Evolutionary conservation across 352 stramenopile genomes (phyloP), one percentile per base, ranked within the genome.

Genomic region (Phytophthora hibernalis): DNA sequence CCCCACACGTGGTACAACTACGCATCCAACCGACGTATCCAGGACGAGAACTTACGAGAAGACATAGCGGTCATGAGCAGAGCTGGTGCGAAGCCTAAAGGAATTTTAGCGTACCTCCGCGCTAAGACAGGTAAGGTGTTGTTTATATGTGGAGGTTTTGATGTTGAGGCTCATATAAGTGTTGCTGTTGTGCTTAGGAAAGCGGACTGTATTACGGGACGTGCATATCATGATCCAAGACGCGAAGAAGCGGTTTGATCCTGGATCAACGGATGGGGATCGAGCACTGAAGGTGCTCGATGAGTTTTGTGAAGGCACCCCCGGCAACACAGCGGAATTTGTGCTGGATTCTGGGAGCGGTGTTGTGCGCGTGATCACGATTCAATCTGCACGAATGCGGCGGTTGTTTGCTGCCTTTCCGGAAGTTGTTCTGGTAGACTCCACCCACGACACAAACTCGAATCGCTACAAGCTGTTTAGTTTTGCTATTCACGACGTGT

Each of bases 81-180:
- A 26, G 43, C 42, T 45, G 54, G 42, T 28, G 54, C 54, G 7
- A 48, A 54, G 4, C 26, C 38, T 12, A 53, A 48, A 33, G 54
- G 54, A 31, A 61, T 61, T 20, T 12, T 50, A 10, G 43, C n/a
- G 42, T 48, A 61, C 21, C 42, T 61, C 37, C 54, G 54, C 5
- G 18, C 28, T 21, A 44, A 61, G 38, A 48, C 43, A 22, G 54
- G 54, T 51, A 43, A 40, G 8, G 33, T 40, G 33, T 40, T 40
- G 33, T 8, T 40, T 40, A 40, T 40, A n/a, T n/a, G 33, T 40
- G 7, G 33, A 40, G 16, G 33, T 40, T 40, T 11, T n/a, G 12
- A 40, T 40, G 33, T 40, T 16, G 33, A 37, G 30, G 4, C 33
- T 40, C 33, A 40, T 40, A 40, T 12, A 40, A 40, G 33, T 40